Conservation (phyloP, 495 filamentous ascomycete genomes). For the Cryomyces minteri region DNA sequence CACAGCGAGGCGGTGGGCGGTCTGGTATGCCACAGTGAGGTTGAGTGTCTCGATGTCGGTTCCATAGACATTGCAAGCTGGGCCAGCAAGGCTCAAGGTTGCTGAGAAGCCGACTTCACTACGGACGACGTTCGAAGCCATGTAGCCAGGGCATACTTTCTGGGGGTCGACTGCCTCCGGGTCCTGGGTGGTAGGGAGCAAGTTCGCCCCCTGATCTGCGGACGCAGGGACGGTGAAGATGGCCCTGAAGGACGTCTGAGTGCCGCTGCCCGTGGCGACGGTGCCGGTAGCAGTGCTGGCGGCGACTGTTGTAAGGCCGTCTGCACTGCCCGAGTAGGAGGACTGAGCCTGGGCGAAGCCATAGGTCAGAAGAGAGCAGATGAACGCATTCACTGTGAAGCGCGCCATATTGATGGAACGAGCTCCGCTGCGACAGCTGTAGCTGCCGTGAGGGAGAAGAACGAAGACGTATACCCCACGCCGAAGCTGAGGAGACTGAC, state of each 20-base stretch:
- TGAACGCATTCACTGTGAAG: not conserved
- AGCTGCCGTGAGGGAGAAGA: not conserved
- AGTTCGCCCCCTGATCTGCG: conserved; percentile 33
- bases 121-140: conserved; percentile 28
- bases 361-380: conserved; percentile 2
- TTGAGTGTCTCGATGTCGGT: conserved; percentile 39
- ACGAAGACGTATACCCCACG: not conserved
- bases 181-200: conserved; percentile 57
- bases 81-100: conserved; percentile 31
- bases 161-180: conserved; percentile 55
- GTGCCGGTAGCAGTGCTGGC: conserved; percentile 2
- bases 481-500: not conserved
- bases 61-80: conserved; percentile 42
- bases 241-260: conserved; percentile 6
- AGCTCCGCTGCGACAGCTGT: not conserved
- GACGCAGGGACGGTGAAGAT: conserved; percentile 37
- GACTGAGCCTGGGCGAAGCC: conserved; percentile 1
- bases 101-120: conserved; percentile 32
- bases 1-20: conserved; percentile 32
- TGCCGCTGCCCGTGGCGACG: conserved; percentile 8
- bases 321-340: not conserved
- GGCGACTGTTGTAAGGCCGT: conserved; percentile 1
- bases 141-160: conserved; percentile 45
- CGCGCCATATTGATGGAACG: not conserved
- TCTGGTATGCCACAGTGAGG: conserved; percentile 37